phyloP scores from a whole-genome alignment of 2,329 filamentous ascomycete genomes.

The Calonectria fujianensis region DNA sequence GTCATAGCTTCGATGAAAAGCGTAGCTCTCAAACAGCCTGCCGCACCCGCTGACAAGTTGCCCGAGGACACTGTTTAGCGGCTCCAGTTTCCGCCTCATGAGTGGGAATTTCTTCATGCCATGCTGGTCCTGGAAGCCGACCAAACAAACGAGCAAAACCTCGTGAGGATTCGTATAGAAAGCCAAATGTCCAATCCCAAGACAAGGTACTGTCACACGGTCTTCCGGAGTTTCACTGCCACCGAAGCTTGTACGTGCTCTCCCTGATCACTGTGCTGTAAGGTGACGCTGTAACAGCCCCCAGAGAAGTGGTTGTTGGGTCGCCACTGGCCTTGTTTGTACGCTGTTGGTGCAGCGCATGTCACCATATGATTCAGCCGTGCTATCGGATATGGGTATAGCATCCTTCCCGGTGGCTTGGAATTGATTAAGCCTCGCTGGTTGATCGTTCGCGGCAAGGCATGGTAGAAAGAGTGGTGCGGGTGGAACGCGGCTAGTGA shows the following conservation, averaged over 20 bases:
- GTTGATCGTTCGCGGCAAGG: constrained; percentile 10
- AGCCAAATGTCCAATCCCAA: constrained; percentile 8
- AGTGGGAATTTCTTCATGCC: not conserved
- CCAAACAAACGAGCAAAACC: constrained; percentile 12
- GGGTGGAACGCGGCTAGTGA: constrained; percentile 31
- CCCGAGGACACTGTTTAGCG: constrained; percentile 12
- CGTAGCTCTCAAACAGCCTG: constrained; percentile 39
- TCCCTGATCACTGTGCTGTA: constrained; percentile 15
- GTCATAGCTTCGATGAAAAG: constrained; percentile 43
- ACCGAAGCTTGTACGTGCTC: constrained; percentile 20
- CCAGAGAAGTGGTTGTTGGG: constrained; percentile 28
- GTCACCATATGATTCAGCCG: constrained; percentile 3
- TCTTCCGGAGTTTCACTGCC: constrained; percentile 5
- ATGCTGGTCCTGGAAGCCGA: constrained; percentile 7
- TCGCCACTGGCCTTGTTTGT: not conserved
- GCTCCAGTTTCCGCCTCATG: constrained; percentile 5
- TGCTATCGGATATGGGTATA: constrained; percentile 3
- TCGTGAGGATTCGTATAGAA: constrained; percentile 4
- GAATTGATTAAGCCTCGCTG: constrained; percentile 30
- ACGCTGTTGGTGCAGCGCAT: constrained; percentile 15
- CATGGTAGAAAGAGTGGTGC: constrained; percentile 22
- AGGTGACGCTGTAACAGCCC: constrained; percentile 17
- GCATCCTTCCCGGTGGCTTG: constrained; percentile 20
- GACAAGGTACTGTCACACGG: constrained; percentile 25
- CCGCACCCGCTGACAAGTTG: constrained; percentile 6